Evolutionary conservation across 768 basidiomycete genomes (phyloP), one percentile per base, ranked within the genome.

Genomic region (Podaxis pistillaris): DNA sequence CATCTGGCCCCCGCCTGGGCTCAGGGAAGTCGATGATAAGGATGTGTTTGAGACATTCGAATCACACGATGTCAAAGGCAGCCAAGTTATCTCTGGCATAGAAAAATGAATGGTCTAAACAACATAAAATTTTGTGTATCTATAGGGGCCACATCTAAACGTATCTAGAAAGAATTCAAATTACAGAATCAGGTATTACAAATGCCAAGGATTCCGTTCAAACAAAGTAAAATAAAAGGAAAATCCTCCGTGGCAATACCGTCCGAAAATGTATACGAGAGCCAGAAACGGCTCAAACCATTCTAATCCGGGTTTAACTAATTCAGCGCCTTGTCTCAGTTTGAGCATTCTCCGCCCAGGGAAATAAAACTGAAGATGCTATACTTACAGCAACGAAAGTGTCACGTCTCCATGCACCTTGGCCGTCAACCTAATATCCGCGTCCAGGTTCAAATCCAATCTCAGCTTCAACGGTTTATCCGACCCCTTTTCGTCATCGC

Each of bases 371-470:
- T 44, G 62, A n/a, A 36, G 19, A 19, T 19, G 46, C 19, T 15
- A 41, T 59, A 68, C 69, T 70, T 52, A 70, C 73, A 74, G 63
- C 38, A 76, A 66, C 0, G 73, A 71, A 24, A 75, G 69, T 0
- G 75, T 75, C 7, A 76, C 64, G 55, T 76, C 74, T 33, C 74
- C 75, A 61, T 75, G 71, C 17, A 75, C 67, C 54, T 70, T 66
- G 28, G 75, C 75, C 57, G 73, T 75, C 61, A 76, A 65, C 55
- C 72, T 66, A 38, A 75, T 70, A 26, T 74, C 72, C 49, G 74
- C 73, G 54, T 75, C 72, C 60, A 76, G 56, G 52, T 76, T 75
- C 40, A 76, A 63, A 56, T 75, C 73, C 55, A 75, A 62, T n/a
- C 74, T 61, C 7, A 76, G 61, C 56, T 73, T 73, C 33, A 62